Evolutionary conservation across 805 yeast genomes (phyloP).

Genomic region (Candida qinlingensis): DNA sequence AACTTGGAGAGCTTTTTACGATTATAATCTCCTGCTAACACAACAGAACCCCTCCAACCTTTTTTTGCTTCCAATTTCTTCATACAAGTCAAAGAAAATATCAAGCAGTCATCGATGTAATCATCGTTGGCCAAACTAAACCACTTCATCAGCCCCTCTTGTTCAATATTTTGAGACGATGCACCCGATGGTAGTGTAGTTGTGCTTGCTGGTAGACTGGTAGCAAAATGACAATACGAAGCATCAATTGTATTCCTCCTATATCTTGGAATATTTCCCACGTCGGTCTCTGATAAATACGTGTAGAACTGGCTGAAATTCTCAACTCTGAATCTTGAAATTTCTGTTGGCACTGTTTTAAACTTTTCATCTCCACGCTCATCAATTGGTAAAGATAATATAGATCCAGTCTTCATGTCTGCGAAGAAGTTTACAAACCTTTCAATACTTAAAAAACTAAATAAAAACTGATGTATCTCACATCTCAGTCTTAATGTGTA

Average conservation of each 20-base stretch:
- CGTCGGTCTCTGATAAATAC: background rate
- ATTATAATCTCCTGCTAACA: constrained; percentile 2
- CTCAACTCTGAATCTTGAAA: constrained; percentile 7
- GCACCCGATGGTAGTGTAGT: too few relatives aligned
- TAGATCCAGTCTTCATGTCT: background rate
- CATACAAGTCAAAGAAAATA: constrained; percentile 8
- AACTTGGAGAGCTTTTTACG: background rate
- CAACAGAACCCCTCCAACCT: constrained; percentile 3
- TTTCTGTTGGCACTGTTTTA: constrained; percentile 4
- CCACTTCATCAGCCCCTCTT: background rate
- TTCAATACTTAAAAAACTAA: background rate
- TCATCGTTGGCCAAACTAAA: background rate
- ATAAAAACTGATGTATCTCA: constrained; percentile 6
- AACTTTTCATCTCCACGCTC: background rate
- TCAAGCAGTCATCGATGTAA: constrained; percentile 5
- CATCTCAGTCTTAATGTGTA: constrained; percentile 6
- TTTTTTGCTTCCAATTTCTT: constrained; percentile 3
- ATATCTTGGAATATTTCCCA: background rate
- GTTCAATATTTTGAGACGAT: background rate
- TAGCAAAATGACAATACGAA: background rate
- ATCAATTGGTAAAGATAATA: constrained; percentile 8
- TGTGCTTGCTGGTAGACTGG: too few relatives aligned
- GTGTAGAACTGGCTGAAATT: constrained; percentile 2
- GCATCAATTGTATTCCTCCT: constrained; percentile 6
- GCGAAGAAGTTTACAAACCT: constrained; percentile 4